Evolutionary conservation across 306 rosid genomes (phyloP), one percentile per base, ranked within the genome.

Genomic region (Castanopsis chinensis): DNA sequence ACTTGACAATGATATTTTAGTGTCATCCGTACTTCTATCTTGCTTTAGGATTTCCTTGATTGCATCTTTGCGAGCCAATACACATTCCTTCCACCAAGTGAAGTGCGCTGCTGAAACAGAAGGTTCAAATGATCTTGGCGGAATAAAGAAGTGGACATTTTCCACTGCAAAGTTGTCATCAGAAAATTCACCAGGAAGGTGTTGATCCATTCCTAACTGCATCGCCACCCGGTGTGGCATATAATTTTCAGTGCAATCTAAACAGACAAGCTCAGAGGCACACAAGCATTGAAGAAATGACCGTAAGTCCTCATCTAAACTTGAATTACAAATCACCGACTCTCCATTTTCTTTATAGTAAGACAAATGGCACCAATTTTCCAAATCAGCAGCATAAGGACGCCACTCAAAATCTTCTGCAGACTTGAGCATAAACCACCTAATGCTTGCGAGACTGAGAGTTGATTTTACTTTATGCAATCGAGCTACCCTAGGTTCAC

Each of bases 191-290:
- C 74, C 88, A 5, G 92, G 93, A 73, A 90, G 67, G 67, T 87
- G 88, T 60, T 89, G 92, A 73, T 49, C 53, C 53, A 49, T 49
- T 49, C 53, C 53, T 12, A 49, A 49, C 53, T 49, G 53, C 53
- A 49, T 92, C 91, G 92, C 84, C 41, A 90, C 91, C 1, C 89
- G 75, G 20, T 89, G 86, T 1, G 93, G 93, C 20, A 54, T 21
- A 61, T 25, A 56, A 0, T 76, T 49, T 12, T 49, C 53, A 3
- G 53, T 49, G 53, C 53, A 49, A 49, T 13, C 82, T 20, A 87
- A 19, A 3, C 92, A 92, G 25, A 78, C 83, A 80, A 90, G 71
- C 57, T 80, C 73, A 45, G 75, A 80, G 14, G 77, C 59, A 56
- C 81, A 74, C 76, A 89, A 53, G 77, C 91, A 90, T 17, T 27